Evolutionary conservation across 257 asterid species (phyloP).

Genomic region (Salvia miltiorrhiza): DNA sequence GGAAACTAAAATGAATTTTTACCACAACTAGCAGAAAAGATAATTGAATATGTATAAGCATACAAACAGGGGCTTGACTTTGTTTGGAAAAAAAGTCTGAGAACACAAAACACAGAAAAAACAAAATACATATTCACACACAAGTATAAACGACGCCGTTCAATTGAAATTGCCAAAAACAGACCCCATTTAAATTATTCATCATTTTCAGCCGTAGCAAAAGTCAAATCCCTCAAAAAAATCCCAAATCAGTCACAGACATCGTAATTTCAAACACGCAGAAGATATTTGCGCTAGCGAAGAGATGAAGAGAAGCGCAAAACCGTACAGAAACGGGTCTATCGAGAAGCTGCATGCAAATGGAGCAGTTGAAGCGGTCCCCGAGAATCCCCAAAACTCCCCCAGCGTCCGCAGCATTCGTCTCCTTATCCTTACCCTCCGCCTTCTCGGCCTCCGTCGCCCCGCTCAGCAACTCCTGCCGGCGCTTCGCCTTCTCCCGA

Average conservation of each 20-base stretch:
- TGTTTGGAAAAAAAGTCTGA: background rate
- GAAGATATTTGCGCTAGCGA: background rate
- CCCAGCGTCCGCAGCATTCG: slow-evolving; percentile 21
- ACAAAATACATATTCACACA: background rate
- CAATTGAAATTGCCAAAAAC: background rate
- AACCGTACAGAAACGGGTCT: slow-evolving; percentile 75
- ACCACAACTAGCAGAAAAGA: background rate
- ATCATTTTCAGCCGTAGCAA: slow-evolving; percentile 16
- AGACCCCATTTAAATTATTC: slow-evolving; percentile 13
- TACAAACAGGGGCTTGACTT: background rate
- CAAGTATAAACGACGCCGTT: slow-evolving; percentile 11
- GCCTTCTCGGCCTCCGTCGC: slow-evolving; percentile 8
- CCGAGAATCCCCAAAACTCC: slow-evolving; percentile 61
- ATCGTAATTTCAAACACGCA: slow-evolving; percentile 3
- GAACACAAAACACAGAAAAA: slow-evolving; percentile 14
- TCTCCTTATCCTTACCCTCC: slow-evolving; percentile 11
- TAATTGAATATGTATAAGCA: background rate
- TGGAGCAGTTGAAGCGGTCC: slow-evolving; percentile 70
- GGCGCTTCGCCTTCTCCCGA: slow-evolving; percentile 65
- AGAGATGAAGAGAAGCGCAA: background rate
- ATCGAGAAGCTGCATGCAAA: slow-evolving; percentile 92
- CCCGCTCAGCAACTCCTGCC: slow-evolving; percentile 73
- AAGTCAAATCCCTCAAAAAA: slow-evolving; percentile 23
- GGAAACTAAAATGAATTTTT: too few relatives aligned
- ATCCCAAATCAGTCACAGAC: slow-evolving; percentile 18